phyloP scores from a whole-genome alignment of 1,284 basidiomycete species.

The Malassezia globosa region DNA sequence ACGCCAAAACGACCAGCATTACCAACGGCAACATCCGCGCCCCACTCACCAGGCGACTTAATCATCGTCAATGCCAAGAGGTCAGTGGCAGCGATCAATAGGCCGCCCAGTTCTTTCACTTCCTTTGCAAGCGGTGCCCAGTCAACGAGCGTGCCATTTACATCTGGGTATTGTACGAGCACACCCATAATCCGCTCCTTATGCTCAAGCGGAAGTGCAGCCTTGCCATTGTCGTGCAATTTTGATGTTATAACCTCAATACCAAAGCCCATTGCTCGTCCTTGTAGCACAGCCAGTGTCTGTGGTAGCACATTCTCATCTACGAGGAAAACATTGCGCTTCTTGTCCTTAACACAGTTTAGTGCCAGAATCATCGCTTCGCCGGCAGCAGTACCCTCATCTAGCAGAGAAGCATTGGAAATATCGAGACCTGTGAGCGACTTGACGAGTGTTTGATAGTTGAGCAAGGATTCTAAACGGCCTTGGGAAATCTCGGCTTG shows the following conservation, averaged over 20 bases:
- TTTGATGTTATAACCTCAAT: constrained; percentile 36
- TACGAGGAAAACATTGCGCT: constrained; percentile 38
- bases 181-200: constrained; percentile 70
- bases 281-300: constrained; percentile 41
- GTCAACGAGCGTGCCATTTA: constrained; percentile 72
- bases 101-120: constrained; percentile 64
- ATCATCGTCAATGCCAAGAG: constrained; percentile 83
- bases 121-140: constrained; percentile 60
- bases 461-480: constrained; percentile 87
- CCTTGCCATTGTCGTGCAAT: constrained; percentile 29
- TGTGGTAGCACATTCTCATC: constrained; percentile 42
- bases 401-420: constrained; percentile 44
- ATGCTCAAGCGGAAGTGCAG: constrained; percentile 31
- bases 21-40: constrained; percentile 87
- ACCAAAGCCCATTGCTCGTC: constrained; percentile 43
- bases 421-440: constrained; percentile 90
- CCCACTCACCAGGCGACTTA: constrained; percentile 95
- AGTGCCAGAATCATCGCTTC: constrained; percentile 45
- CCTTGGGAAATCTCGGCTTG: constrained; percentile 85
- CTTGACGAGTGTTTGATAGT: constrained; percentile 92
- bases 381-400: constrained; percentile 45
- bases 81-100: constrained; percentile 80
- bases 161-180: constrained; percentile 66
- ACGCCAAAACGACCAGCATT: constrained; percentile 86
- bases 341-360: constrained; percentile 31